These are phyloP conservation scores for Hymenoscyphus occultus DNA, from an alignment of 2,329 filamentous ascomycete genomes.

Conservation along the genomic window DNA sequence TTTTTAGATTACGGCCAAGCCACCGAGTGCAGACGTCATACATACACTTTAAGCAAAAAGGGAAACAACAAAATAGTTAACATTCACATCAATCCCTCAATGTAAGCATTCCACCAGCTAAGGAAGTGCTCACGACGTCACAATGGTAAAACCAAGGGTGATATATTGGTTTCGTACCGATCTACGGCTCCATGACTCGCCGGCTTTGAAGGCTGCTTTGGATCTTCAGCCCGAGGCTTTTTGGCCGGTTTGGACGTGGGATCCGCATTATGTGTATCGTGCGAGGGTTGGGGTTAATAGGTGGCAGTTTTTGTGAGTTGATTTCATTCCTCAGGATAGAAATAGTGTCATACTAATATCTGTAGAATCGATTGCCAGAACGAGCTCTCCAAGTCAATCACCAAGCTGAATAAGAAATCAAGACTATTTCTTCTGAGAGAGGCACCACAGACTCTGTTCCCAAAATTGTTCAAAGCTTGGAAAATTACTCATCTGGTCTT, in stretches of 20 bases:
- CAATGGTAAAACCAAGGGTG: conserved; percentile 45
- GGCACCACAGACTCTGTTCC: conserved; percentile 66
- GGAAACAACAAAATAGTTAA: not conserved
- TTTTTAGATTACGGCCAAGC: not conserved
- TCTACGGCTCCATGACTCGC: conserved; percentile 73
- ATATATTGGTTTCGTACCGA: conserved; percentile 81
- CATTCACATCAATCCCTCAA: not conserved
- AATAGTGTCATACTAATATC: not conserved
- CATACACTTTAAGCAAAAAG: not conserved
- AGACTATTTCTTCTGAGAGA: conserved; percentile 71
- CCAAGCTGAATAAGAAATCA: conserved; percentile 65
- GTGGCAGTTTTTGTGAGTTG: conserved; percentile 64
- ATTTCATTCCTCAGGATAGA: not conserved
- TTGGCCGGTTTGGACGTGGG: conserved; percentile 78
- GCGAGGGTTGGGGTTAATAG: conserved; percentile 68
- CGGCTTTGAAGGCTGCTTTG: conserved; percentile 68
- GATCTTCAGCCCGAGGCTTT: conserved; percentile 65
- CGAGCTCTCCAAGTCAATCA: conserved; percentile 65
- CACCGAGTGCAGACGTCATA: conserved; percentile 5
- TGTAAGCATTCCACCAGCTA: not conserved
- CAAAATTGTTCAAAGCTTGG: conserved; percentile 72
- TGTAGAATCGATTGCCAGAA: conserved; percentile 67
- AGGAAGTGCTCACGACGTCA: too few relatives aligned
- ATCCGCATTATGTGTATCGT: conserved; percentile 75
- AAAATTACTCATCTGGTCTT: conserved; percentile 73